These are phyloP conservation scores for Mucor piriformis DNA, from an alignment of 371 early-diverging fungal species.

Conservation along the genomic window DNA sequence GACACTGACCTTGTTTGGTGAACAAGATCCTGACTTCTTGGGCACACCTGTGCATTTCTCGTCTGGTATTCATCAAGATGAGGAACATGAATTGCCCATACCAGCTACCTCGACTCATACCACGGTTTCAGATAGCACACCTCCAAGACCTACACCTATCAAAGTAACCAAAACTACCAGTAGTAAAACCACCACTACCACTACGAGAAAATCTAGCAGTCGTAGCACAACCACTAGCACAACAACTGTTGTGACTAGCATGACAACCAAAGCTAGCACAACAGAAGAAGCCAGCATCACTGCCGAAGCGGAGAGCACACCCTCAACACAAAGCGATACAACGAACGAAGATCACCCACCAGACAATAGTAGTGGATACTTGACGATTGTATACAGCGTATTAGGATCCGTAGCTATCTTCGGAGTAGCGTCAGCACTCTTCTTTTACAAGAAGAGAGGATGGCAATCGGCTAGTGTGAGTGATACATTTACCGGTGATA, in stretches of 20 bases:
- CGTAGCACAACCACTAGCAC: neutral
- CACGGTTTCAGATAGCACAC: constrained; percentile 13
- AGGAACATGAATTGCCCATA: constrained; percentile 15
- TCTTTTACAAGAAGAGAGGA: constrained; percentile 15
- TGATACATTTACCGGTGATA: neutral
- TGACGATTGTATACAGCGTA: constrained; percentile 18
- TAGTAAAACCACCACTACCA: neutral
- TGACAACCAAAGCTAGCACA: neutral
- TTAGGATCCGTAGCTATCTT: constrained; percentile 24
- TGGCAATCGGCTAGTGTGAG: constrained; percentile 1
- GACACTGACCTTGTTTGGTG: constrained; percentile 74
- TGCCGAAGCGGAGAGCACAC: neutral
- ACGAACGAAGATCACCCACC: neutral
- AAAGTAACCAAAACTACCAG: constrained; percentile 6
- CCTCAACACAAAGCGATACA: neutral
- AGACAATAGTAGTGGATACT: neutral
- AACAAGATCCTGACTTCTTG: constrained; percentile 38
- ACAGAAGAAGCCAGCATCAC: neutral
- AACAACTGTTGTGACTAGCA: neutral
- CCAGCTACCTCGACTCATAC: constrained; percentile 4
- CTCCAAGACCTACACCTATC: constrained; percentile 29
- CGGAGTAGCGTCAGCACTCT: constrained; percentile 21
- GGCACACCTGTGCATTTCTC: constrained; percentile 33
- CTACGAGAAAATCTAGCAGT: neutral
- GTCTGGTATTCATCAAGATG: constrained; percentile 10